Conservation (phyloP, 2,329 filamentous ascomycete species). For the Geosmithia morbida region DNA sequence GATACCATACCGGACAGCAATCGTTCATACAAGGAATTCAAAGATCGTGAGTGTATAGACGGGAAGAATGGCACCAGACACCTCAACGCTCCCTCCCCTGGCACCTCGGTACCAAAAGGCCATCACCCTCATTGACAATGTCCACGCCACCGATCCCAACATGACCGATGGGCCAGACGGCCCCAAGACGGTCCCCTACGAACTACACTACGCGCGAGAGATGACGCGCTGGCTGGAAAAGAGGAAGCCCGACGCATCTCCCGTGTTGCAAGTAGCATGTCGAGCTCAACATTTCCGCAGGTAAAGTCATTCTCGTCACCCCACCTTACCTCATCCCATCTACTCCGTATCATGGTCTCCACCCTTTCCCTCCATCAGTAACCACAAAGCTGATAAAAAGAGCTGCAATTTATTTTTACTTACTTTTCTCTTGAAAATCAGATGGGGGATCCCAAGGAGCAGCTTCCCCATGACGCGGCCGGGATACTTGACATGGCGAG, state of each 20-base stretch:
- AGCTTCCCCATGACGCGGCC: constrained; percentile 59
- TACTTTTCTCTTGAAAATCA: constrained; percentile 11
- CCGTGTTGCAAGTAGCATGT: constrained; percentile 58
- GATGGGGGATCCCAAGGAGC: constrained; percentile 66
- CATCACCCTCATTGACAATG: constrained; percentile 56
- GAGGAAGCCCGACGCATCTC: constrained; percentile 46
- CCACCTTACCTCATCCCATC: no score
- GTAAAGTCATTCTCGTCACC: no score
- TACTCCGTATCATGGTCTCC: no score
- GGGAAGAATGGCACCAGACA: neutral
- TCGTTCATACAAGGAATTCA: no score
- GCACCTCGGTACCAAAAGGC: constrained; percentile 31
- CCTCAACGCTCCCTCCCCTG: constrained; percentile 14
- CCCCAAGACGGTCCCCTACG: constrained; percentile 45
- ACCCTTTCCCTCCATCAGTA: no score
- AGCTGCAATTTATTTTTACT: no score
- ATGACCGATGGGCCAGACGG: constrained; percentile 24
- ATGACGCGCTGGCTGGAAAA: constrained; percentile 61
- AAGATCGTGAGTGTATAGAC: no score
- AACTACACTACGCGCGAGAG: constrained; percentile 68
- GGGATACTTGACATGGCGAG: constrained; percentile 72
- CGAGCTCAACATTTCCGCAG: constrained; percentile 74
- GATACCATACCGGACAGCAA: no score
- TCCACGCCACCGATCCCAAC: constrained; percentile 25
- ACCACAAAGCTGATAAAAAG: no score